phyloP scores from a whole-genome alignment of 306 rosid genomes.

The Trichosanthes truncata region DNA sequence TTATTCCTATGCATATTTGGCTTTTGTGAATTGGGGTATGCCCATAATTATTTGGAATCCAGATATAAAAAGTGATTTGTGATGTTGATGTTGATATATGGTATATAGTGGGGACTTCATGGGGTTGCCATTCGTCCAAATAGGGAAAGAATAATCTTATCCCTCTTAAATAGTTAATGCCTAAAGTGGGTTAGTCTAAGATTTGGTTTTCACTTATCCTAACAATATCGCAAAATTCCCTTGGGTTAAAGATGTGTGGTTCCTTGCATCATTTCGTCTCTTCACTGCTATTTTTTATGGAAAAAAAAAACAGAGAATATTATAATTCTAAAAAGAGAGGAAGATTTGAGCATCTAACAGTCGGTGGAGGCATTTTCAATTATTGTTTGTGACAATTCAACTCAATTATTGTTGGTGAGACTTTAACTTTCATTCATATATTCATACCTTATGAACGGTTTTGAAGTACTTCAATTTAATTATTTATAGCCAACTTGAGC shows the following conservation, averaged over 20 bases:
- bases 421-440: too few species aligned
- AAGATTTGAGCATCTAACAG: neutral
- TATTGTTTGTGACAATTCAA: too few species aligned
- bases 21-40: neutral
- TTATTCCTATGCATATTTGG: neutral
- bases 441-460: too few species aligned
- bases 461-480: too few species aligned
- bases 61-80: neutral
- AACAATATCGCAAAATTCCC: neutral
- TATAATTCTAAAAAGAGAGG: neutral
- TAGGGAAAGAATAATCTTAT: neutral
- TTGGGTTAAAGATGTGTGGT: neutral
- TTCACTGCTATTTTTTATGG: neutral
- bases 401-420: too few species aligned
- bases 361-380: too few species aligned
- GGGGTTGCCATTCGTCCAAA: neutral
- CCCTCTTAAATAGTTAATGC: neutral
- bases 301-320: neutral
- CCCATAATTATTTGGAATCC: neutral
- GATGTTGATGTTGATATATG: neutral
- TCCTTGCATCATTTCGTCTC: neutral
- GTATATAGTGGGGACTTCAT: neutral
- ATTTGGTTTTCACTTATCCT: neutral
- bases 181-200: slow-evolving; percentile 5
- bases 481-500: too few species aligned